Percentiles rank a stretch among this genome's conserved stretches.
Evolutionary conservation across 768 basidiomycete genomes (phyloP).

Genomic region (Leccinum rimulosum): DNA sequence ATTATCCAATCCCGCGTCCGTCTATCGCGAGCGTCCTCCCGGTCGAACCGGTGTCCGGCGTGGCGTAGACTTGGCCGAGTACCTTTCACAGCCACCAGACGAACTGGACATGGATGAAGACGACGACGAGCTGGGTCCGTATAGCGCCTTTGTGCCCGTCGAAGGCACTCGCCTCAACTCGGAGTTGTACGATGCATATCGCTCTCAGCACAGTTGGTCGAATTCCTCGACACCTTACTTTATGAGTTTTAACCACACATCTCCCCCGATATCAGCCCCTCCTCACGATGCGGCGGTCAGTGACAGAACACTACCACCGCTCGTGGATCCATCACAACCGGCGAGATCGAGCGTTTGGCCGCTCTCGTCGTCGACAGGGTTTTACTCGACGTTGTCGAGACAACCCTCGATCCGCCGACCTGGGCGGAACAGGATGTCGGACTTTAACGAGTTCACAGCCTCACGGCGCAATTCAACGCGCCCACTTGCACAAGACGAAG

Average conservation of each 20-base stretch:
- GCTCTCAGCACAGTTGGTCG: constrained; percentile 35
- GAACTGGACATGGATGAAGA: constrained; percentile 65
- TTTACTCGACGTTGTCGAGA: constrained; percentile 40
- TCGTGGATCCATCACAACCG: constrained; percentile 27
- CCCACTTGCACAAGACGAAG: constrained; percentile 31
- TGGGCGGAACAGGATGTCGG: constrained; percentile 50
- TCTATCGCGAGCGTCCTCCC: constrained; percentile 48
- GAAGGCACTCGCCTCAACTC: constrained; percentile 59
- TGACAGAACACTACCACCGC: constrained; percentile 30
- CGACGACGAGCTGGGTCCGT: constrained; percentile 58
- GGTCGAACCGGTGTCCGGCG: constrained; percentile 34
- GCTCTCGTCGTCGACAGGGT: constrained; percentile 22
- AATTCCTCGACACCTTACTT: constrained; percentile 26
- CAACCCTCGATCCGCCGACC: constrained; percentile 64
- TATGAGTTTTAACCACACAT: constrained; percentile 20
- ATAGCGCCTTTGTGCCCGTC: constrained; percentile 34
- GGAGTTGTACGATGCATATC: constrained; percentile 66
- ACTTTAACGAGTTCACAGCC: constrained; percentile 72
- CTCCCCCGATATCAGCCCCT: constrained; percentile 29
- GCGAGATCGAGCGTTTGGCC: constrained; percentile 23
- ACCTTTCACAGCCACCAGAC: constrained; percentile 49
- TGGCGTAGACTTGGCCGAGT: constrained; percentile 46
- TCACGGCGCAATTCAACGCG: constrained; percentile 56
- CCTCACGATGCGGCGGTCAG: constrained; percentile 18
- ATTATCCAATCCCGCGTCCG: constrained; percentile 50